These are phyloP conservation scores for Yarrowia keelungensis DNA, from an alignment of 805 yeast species.

Conservation along the genomic window DNA sequence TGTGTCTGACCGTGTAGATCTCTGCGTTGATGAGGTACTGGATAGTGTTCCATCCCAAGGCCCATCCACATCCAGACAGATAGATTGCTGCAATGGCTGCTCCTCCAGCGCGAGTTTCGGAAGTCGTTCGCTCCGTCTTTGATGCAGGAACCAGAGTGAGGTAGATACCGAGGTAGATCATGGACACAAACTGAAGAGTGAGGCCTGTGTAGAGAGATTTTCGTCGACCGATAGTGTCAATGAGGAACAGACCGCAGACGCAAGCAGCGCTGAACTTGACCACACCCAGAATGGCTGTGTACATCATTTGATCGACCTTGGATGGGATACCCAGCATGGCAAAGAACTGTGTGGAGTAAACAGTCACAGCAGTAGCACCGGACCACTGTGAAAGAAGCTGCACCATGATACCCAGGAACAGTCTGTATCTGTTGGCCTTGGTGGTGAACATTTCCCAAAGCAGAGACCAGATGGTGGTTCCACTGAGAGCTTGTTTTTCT, in stretches of 20 bases:
- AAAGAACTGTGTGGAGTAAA: background rate
- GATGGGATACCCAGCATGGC: conserved; percentile 6
- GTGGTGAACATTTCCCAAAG: background rate
- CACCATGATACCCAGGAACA: background rate
- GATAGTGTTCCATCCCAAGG: conserved; percentile 4
- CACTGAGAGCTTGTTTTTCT: conserved; percentile 1
- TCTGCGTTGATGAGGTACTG: conserved; percentile 8
- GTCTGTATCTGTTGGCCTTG: conserved; percentile 12
- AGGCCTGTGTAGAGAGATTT: background rate
- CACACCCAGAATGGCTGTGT: background rate
- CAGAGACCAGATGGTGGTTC: background rate
- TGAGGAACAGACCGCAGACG: background rate
- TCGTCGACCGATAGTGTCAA: background rate
- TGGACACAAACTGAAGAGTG: conserved; percentile 3
- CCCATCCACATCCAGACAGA: conserved; percentile 4
- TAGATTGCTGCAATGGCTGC: conserved; percentile 3
- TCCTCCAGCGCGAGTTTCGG: background rate
- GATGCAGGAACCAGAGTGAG: background rate
- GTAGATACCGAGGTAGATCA: background rate
- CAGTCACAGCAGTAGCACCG: background rate
- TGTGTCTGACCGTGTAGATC: conserved; percentile 3
- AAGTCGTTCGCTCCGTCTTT: background rate
- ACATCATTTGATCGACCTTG: conserved; percentile 5
- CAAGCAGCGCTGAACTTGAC: background rate
- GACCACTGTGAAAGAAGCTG: background rate